A percentile compares a stretch with the other conserved stretches of the same genome.
These are phyloP conservation scores for Orbilia brochopaga DNA, from an alignment of 2,329 filamentous ascomycete genomes.

Conservation along the genomic window DNA sequence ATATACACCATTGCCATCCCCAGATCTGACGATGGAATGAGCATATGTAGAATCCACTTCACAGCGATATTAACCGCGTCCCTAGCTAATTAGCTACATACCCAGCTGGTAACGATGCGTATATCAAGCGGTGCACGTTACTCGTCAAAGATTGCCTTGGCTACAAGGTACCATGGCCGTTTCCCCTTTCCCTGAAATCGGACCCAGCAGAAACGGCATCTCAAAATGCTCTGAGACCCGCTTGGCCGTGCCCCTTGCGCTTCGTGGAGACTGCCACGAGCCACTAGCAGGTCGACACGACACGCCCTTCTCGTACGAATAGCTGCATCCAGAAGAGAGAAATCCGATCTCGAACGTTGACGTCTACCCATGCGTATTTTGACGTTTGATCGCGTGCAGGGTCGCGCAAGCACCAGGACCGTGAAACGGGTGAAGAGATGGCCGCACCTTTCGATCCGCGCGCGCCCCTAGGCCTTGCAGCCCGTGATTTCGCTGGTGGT, in stretches of 20 bases:
- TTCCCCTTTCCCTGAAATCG: conserved; percentile 21
- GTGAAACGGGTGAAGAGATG: too few species aligned
- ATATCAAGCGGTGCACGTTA: not conserved
- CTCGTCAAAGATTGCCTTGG: conserved; percentile 39
- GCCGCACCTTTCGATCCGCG: not conserved
- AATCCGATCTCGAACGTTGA: not conserved
- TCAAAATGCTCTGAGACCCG: conserved; percentile 40
- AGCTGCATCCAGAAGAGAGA: not conserved
- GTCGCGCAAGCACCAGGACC: too few species aligned
- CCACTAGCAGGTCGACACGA: conserved; percentile 8
- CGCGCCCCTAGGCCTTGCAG: not conserved
- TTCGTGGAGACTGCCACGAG: conserved; percentile 20
- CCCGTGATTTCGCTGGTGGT: conserved; percentile 1
- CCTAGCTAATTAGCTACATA: not conserved
- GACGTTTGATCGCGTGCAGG: too few species aligned
- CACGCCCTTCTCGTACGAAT: conserved; percentile 1
- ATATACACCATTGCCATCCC: conserved; percentile 15
- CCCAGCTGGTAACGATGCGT: not conserved
- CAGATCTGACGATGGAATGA: not conserved
- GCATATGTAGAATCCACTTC: not conserved
- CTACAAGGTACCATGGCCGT: not conserved
- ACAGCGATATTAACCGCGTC: too few species aligned
- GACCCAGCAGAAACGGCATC: conserved; percentile 6
- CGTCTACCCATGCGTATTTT: too few species aligned
- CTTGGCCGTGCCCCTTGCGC: conserved; percentile 46